phyloP scores from a whole-genome alignment of 192 early-diverging fungal species.

The Geosiphon pyriformis region DNA sequence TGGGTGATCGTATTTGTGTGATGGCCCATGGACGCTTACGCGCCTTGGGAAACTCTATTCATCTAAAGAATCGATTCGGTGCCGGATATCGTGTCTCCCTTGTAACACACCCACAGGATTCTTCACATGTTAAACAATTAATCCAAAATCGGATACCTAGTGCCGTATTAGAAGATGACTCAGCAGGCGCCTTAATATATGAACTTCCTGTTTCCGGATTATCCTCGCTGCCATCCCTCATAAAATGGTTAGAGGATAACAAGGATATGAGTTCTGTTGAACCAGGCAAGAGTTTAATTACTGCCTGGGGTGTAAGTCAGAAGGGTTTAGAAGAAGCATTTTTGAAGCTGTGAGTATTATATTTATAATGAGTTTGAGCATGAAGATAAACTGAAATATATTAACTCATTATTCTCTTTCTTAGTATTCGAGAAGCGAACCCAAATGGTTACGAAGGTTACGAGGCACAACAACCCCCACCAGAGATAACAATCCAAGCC shows the following conservation, averaged over 20 bases:
- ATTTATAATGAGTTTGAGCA: background rate
- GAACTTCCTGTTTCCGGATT: constrained; percentile 52
- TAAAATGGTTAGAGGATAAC: constrained; percentile 53
- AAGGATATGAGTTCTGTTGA: constrained; percentile 2
- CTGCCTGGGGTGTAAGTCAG: constrained; percentile 60
- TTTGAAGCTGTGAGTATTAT: constrained; percentile 37
- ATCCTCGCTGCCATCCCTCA: constrained; percentile 42
- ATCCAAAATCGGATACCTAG: constrained; percentile 42
- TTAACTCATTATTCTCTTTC: background rate
- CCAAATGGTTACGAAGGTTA: constrained; percentile 41
- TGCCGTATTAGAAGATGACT: constrained; percentile 64
- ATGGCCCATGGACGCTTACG: constrained; percentile 59
- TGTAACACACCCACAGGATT: constrained; percentile 44
- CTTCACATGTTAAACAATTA: constrained; percentile 40
- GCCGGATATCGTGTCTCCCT: constrained; percentile 66
- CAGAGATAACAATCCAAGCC: too few species aligned
- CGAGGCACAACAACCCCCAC: constrained; percentile 25
- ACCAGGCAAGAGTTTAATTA: constrained; percentile 37
- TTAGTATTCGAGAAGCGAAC: constrained; percentile 37
- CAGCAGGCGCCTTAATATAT: constrained; percentile 60
- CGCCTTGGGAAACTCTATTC: constrained; percentile 57
- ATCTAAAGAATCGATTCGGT: constrained; percentile 69
- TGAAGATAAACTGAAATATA: background rate
- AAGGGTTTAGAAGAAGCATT: constrained; percentile 69
- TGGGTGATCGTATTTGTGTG: constrained; percentile 60